Conservation (phyloP, 768 basidiomycete species). For the Mrakia blollopis region DNA sequence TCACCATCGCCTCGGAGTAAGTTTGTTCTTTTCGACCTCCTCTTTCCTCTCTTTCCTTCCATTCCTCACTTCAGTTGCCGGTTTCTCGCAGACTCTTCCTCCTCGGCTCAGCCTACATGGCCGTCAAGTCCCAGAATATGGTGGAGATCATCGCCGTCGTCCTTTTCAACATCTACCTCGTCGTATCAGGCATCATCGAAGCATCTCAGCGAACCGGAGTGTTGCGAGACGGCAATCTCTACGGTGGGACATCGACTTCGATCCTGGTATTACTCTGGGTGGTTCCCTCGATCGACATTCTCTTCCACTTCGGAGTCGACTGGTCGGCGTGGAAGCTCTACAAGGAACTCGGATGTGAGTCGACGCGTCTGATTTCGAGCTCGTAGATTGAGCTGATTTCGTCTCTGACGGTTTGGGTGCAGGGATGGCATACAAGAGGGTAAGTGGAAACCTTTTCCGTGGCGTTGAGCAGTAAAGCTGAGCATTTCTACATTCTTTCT, state of each 20-base stretch:
- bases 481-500: background rate
- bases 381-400: too few species aligned
- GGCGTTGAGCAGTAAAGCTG: too few species aligned
- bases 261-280: background rate
- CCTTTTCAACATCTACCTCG: background rate
- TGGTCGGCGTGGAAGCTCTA: constrained; percentile 13
- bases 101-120: background rate
- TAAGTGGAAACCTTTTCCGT: background rate
- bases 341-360: constrained; percentile 10
- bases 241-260: background rate
- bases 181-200: background rate
- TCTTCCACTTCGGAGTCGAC: background rate
- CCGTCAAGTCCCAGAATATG: background rate
- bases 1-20: background rate
- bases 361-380: background rate
- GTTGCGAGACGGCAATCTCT: background rate
- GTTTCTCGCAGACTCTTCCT: background rate
- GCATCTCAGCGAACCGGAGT: background rate
- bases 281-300: background rate
- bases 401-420: background rate
- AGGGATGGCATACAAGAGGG: constrained; percentile 10
- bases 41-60: background rate
- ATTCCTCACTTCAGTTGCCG: background rate
- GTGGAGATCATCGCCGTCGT: background rate
- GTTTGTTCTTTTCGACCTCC: background rate